phyloP scores from a whole-genome alignment of 768 basidiomycete genomes.

The Boletellus emodensis region DNA sequence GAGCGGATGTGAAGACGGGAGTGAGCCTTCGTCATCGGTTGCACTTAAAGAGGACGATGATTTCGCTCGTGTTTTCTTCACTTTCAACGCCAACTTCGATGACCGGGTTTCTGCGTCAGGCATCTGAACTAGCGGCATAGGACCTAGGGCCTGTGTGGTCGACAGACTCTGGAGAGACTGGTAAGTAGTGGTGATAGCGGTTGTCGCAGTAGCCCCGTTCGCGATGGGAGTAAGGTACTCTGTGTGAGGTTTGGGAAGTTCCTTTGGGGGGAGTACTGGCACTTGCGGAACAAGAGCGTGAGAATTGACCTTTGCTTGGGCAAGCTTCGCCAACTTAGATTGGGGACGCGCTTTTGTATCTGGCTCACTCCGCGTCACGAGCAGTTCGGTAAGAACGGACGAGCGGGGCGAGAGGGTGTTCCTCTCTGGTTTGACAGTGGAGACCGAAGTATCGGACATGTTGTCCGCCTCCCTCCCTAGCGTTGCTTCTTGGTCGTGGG shows the following conservation, averaged over 20 bases:
- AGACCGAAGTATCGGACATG: constrained; percentile 15
- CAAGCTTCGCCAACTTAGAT: constrained; percentile 75
- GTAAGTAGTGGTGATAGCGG: constrained; percentile 79
- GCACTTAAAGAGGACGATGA: constrained; percentile 30
- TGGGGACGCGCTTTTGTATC: constrained; percentile 37
- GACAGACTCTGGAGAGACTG: constrained; percentile 65
- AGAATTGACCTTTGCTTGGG: constrained; percentile 49
- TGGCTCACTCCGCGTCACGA: constrained; percentile 13
- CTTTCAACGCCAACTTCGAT: constrained; percentile 77
- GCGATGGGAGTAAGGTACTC: constrained; percentile 75
- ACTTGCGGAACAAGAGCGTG: constrained; percentile 23
- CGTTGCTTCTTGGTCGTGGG: constrained; percentile 35
- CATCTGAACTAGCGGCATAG: constrained; percentile 25
- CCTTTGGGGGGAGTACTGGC: constrained; percentile 29
- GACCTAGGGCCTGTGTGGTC: constrained; percentile 24
- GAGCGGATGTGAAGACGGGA: constrained; percentile 46
- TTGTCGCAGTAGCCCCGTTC: constrained; percentile 79
- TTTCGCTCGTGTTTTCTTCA: constrained; percentile 54
- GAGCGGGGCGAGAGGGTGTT: constrained; percentile 23
- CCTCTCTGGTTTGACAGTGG: constrained; percentile 22
- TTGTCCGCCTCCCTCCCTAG: constrained; percentile 10
- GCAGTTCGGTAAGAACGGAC: constrained; percentile 10
- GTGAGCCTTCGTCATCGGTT: constrained; percentile 38
- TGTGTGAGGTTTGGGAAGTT: constrained; percentile 49
- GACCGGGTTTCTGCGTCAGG: constrained; percentile 39